phyloP scores from a whole-genome alignment of 495 filamentous ascomycete genomes.

The Halenospora varia region DNA sequence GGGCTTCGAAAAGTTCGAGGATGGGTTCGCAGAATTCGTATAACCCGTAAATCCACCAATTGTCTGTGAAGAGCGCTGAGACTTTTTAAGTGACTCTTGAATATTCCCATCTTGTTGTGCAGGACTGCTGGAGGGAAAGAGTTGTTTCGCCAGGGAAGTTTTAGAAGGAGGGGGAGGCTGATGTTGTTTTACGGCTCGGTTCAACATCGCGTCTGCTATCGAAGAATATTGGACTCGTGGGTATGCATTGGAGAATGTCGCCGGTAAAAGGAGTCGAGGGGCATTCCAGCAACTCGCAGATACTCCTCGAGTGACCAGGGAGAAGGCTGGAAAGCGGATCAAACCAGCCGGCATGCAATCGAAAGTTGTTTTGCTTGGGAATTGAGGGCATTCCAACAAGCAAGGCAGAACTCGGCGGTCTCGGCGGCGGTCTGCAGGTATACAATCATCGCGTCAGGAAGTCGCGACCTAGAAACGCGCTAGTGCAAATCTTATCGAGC shows the following conservation, averaged over 20 bases:
- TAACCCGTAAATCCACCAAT: conserved; percentile 21
- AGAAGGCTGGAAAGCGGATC: conserved; percentile 16
- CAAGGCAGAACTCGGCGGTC: not conserved
- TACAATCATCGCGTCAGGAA: conserved; percentile 4
- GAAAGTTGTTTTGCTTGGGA: conserved; percentile 9
- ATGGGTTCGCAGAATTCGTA: conserved; percentile 21
- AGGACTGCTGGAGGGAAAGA: conserved; percentile 48
- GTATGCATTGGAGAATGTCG: conserved; percentile 7
- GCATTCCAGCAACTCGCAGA: conserved; percentile 22
- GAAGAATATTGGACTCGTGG: conserved; percentile 19
- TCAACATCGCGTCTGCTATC: conserved; percentile 35
- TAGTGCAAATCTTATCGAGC: not conserved
- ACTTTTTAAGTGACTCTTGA: conserved; percentile 28
- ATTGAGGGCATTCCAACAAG: conserved; percentile 11
- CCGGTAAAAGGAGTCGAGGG: conserved; percentile 11
- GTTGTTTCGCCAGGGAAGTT: conserved; percentile 36
- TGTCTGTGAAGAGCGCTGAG: conserved; percentile 17
- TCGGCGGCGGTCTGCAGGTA: not conserved
- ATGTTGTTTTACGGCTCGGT: conserved; percentile 29
- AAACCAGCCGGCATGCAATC: conserved; percentile 26
- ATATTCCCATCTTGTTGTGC: conserved; percentile 26
- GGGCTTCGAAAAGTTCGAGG: conserved; percentile 8
- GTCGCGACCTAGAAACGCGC: conserved; percentile 10
- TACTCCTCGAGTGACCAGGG: conserved; percentile 14
- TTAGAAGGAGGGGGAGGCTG: conserved; percentile 20